Base-by-base conservation (phyloP, 164 flowering plant species). In the Berberis thunbergii region DNA sequence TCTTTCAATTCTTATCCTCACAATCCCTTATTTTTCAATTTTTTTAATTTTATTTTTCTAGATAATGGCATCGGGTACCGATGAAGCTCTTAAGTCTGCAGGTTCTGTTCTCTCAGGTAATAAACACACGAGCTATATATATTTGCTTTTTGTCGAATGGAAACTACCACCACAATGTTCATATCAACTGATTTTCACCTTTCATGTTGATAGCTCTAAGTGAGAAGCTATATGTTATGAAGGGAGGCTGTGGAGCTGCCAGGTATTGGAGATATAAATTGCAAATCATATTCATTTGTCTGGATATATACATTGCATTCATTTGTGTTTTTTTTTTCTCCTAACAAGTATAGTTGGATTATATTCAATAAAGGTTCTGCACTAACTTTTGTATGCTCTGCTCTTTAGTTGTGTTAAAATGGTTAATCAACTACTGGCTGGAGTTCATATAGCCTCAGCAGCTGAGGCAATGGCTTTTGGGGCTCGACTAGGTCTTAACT, bases 381-480 rank as follows among this genome's bases (percentile, higher is more conserved):
- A 8, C 55, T 12, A 53, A 55, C 1, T 55, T 55, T 26, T 13
- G 40, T 26, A 55, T 26, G 2, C 66, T 56, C 57, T 61, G 9
- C 67, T 43, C 61, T 73, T 39, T 61, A 95, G 99, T 81, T 85
- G 77, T 72, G 84, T 95, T 62, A 95, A 95, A 80, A 95, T 95
- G 99, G 83, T 87, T 63, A 95, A 95, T 77, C 99, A 95, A 78
- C 80, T 95, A 68, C 97, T 95, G 75, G 99, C 99, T 72, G 99
- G 99, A 73, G 97, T 95, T 73, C 99, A 95, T 70, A 95, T 95
- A 64, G 99, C 94, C 73, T 79, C 97, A 64, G 81, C 92, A 59
- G 99, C 99, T 60, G 99, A 95, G 80, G 97, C 97, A 64, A 85
- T 95, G 86, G 98, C 98, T 38, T 89, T 89, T 80, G 99, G 92